These are phyloP conservation scores for Rhizoclosmatium globosum DNA, from an alignment of 192 early-diverging fungal species.

Conservation along the genomic window DNA sequence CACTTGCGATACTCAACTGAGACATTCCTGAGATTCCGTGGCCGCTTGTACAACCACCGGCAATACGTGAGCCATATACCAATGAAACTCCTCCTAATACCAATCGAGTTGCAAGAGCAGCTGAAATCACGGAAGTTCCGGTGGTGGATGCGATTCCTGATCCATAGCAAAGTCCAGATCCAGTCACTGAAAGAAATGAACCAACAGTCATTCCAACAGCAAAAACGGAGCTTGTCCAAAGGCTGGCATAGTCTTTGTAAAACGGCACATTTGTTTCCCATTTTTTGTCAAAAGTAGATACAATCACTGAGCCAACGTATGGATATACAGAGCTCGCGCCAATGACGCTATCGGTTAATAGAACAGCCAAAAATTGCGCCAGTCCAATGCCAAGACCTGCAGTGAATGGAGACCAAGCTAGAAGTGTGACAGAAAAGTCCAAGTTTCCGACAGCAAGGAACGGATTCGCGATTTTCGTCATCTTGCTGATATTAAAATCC, in stretches of 20 bases:
- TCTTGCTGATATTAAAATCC: neutral
- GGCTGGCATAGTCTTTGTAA: constrained; percentile 21
- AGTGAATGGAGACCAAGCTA: constrained; percentile 36
- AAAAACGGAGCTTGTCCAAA: constrained; percentile 2
- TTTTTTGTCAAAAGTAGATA: constrained; percentile 26
- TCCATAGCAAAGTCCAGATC: no score
- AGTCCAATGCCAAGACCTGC: constrained; percentile 30
- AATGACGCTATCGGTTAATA: constrained; percentile 3
- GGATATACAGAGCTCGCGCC: constrained; percentile 33
- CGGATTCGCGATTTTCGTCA: neutral
- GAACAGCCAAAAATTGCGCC: constrained; percentile 23
- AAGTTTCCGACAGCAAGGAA: neutral
- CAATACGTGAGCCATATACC: constrained; percentile 40
- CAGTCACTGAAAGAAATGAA: constrained; percentile 9
- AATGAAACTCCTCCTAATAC: constrained; percentile 36
- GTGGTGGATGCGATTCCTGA: neutral
- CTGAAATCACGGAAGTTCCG: constrained; percentile 10
- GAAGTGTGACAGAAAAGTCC: neutral
- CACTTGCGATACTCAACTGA: constrained; percentile 22
- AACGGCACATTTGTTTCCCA: constrained; percentile 28
- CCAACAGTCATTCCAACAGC: constrained; percentile 34
- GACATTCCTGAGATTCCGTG: constrained; percentile 47
- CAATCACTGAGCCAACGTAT: constrained; percentile 17
- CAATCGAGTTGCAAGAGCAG: constrained; percentile 6
- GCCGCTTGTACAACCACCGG: constrained; percentile 47